Conservation (phyloP, 129 eudicot species). For the Tagetes erecta region DNA sequence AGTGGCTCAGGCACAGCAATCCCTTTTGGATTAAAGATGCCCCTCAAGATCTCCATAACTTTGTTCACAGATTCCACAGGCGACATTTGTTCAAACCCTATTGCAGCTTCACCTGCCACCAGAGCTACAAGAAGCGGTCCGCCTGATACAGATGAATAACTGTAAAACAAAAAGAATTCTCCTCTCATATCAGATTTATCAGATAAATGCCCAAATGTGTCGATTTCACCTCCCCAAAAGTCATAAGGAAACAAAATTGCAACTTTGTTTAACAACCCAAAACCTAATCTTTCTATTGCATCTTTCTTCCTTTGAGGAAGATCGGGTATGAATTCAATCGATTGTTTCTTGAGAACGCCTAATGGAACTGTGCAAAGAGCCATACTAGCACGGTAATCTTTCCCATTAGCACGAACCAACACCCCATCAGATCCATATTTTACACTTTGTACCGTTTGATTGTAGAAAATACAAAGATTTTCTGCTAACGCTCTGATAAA, state of each 20-base stretch:
- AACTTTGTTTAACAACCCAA: constrained; percentile 88
- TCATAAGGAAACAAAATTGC: constrained; percentile 94
- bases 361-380: constrained; percentile 86
- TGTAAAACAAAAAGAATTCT: constrained; percentile 88
- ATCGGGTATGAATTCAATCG: constrained; percentile 79
- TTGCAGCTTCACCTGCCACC: constrained; percentile 96
- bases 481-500: constrained; percentile 82
- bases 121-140: constrained; percentile 96
- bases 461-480: constrained; percentile 73
- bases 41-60: constrained; percentile 80
- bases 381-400: constrained; percentile 75
- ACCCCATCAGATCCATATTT: constrained; percentile 80
- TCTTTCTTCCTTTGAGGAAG: constrained; percentile 82
- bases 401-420: constrained; percentile 65
- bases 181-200: constrained; percentile 89
- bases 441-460: constrained; percentile 54
- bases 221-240: constrained; percentile 98
- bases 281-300: constrained; percentile 90
- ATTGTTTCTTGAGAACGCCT: constrained; percentile 74
- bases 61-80: constrained; percentile 71
- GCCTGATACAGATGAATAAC: constrained; percentile 89
- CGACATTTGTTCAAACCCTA: constrained; percentile 71
- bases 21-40: constrained; percentile 90
- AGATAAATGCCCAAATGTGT: constrained; percentile 89
- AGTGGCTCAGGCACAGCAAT: constrained; percentile 91